phyloP scores from a whole-genome alignment of 306 rosid genomes.

The Cicer chorassanicum region DNA sequence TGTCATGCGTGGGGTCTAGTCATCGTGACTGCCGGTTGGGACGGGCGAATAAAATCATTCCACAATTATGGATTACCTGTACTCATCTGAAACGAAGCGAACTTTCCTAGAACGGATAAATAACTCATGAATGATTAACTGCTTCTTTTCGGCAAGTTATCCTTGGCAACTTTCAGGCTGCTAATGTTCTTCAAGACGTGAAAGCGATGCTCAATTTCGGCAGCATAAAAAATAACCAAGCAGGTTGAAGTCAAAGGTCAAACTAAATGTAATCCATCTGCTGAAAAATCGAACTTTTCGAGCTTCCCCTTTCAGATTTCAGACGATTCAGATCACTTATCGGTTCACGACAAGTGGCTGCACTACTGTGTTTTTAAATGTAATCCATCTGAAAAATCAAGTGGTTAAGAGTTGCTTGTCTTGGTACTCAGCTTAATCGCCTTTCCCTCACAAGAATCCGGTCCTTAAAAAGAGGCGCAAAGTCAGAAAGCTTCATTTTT shows the following conservation, averaged over 20 bases:
- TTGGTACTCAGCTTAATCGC: slow-evolving; percentile 48
- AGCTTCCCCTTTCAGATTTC: slow-evolving; percentile 46
- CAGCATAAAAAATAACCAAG: slow-evolving; percentile 46
- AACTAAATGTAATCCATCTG: not conserved
- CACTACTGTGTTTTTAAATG: slow-evolving; percentile 47
- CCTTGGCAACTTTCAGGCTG: slow-evolving; percentile 41
- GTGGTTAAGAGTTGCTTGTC: slow-evolving; percentile 59
- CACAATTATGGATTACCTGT: slow-evolving; percentile 89
- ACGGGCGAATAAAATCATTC: slow-evolving; percentile 88
- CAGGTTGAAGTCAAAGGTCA: slow-evolving; percentile 43
- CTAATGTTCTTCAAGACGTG: slow-evolving; percentile 32
- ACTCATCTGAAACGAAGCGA: slow-evolving; percentile 55
- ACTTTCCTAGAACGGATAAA: slow-evolving; percentile 41
- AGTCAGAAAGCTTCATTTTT: slow-evolving; percentile 19
- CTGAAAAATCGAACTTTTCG: slow-evolving; percentile 45
- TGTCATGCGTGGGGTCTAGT: slow-evolving; percentile 97
- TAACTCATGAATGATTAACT: slow-evolving; percentile 35
- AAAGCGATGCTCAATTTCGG: slow-evolving; percentile 40
- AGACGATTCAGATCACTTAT: slow-evolving; percentile 16
- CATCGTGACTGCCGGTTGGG: slow-evolving; percentile 94
- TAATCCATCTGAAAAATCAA: slow-evolving; percentile 48
- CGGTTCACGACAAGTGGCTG: slow-evolving; percentile 51
- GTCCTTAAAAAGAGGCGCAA: slow-evolving; percentile 56
- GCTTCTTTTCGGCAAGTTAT: slow-evolving; percentile 35
- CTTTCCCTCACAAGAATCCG: slow-evolving; percentile 56